Percentiles rank a stretch among this genome's conserved stretches.
phyloP scores from a whole-genome alignment of 2,329 filamentous ascomycete genomes.

The Hypocrella siamensis region DNA sequence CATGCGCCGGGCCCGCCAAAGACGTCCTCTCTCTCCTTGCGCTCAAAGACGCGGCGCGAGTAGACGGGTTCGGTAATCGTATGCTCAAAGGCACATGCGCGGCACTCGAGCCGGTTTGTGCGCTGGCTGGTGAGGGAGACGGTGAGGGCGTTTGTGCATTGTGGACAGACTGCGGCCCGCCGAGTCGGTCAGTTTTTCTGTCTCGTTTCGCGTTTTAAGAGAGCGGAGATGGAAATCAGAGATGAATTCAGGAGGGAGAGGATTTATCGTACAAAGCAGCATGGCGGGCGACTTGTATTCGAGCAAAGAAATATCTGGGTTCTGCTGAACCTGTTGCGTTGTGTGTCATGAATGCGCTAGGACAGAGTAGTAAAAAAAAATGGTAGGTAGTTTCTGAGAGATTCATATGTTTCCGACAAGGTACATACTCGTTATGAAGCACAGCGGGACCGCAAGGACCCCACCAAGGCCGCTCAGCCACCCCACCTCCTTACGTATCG shows the following conservation, averaged over 20 bases:
- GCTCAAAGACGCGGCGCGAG: slow-evolving; percentile 68
- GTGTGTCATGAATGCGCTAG: no score
- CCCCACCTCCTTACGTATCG: no score
- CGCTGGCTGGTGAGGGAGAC: slow-evolving; percentile 43
- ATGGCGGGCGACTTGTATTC: no score
- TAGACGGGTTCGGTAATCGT: slow-evolving; percentile 65
- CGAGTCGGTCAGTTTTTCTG: slow-evolving; percentile 1
- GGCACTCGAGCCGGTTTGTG: slow-evolving; percentile 81
- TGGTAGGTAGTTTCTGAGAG: no score
- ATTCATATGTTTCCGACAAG: no score
- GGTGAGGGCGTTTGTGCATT: slow-evolving; percentile 71
- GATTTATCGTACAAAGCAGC: slow-evolving; percentile 44
- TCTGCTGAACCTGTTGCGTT: no score
- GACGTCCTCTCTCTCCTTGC: slow-evolving; percentile 78
- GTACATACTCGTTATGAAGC: no score
- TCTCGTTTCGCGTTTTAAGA: not conserved
- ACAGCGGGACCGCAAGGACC: no score
- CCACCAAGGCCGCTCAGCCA: no score
- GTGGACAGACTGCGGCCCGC: slow-evolving; percentile 51
- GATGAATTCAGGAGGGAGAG: slow-evolving; percentile 3
- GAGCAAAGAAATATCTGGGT: no score
- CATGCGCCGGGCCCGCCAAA: slow-evolving; percentile 79
- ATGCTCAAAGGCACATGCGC: slow-evolving; percentile 88
- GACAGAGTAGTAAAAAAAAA: no score
- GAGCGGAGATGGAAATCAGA: no score